These are phyloP conservation scores for Adansonia rubrostipa DNA, from an alignment of 441 rosid genomes.

Conservation along the genomic window DNA sequence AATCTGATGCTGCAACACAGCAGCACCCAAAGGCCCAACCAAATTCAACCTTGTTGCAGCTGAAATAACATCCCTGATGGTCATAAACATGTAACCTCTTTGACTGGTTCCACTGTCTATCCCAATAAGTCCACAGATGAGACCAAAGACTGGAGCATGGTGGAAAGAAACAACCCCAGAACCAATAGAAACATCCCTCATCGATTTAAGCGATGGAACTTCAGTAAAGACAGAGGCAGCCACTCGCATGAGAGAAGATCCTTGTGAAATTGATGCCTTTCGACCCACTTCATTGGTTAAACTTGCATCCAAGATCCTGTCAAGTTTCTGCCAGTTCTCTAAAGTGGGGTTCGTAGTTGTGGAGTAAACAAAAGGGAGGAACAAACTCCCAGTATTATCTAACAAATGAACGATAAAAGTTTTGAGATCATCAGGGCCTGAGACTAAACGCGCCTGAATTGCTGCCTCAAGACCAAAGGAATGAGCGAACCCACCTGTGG, in stretches of 20 bases:
- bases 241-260: constrained; percentile 78
- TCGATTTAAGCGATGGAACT: constrained; percentile 56
- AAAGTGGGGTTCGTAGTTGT: constrained; percentile 52
- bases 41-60: constrained; percentile 87
- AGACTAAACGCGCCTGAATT: constrained; percentile 58
- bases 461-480: constrained; percentile 91
- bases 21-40: constrained; percentile 77
- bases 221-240: constrained; percentile 76
- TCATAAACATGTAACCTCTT: constrained; percentile 77
- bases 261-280: constrained; percentile 80
- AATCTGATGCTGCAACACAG: constrained; percentile 77
- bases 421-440: constrained; percentile 54
- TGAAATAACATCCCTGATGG: constrained; percentile 73
- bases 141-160: constrained; percentile 83
- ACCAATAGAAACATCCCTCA: constrained; percentile 49
- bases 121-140: constrained; percentile 78
- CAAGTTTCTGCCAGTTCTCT: constrained; percentile 58
- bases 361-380: constrained; percentile 81
- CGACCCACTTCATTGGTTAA: constrained; percentile 76
- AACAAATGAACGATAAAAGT: constrained; percentile 54
- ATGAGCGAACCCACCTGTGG: constrained; percentile 91
- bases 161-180: constrained; percentile 53
- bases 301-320: constrained; percentile 61
- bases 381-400: constrained; percentile 75
- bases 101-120: constrained; percentile 65